Evolutionary conservation across 352 stramenopile species (phyloP), one percentile per base, ranked within the genome.

Genomic region (Globisporangium orthogonon): DNA sequence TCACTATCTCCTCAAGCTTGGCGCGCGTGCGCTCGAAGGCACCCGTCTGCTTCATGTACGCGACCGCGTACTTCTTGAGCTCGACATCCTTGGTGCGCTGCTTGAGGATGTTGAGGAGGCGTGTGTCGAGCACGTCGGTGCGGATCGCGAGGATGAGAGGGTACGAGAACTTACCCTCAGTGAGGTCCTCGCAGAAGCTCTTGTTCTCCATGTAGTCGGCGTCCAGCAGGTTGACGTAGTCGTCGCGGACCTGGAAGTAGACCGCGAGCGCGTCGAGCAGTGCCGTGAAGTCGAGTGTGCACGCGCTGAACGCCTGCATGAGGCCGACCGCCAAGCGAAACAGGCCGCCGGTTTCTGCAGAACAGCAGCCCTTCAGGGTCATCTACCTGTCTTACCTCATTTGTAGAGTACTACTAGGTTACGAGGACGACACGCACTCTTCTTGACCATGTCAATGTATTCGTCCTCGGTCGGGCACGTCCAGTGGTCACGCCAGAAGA

Each of bases 171-270:
- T 99, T 99, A 28, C 96, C 96, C 67, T 99, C 96, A 0, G 91
- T 98, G 49, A 99, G 69, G 70, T 99, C 96, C 74, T 99, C 96
- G 65, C 95, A 98, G 69, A 95, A 98, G 73, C 87, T 97, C 74
- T 99, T 99, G 62, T 95, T 96, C 69, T 98, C 94, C 83, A 98
- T 97, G 73, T 98, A 98, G 29, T 95, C 85, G 51, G 96, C 87
- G 75, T 98, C 90, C 15, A 96, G 70, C 14, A 99, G 65, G 69
- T 99, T 99, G 56, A 99, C 90, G 52, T 98, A 97, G 80, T 99
- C 96, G 71, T 98, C 96, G 43, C 95, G 83, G 65, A 99, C 98
- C 77, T 99, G 96, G 76, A 99, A 99, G 59, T 98, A 99, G 37
- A 98, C 83, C 9, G 91, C 89, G 14, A 99, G 71, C 44, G 89